Percentiles rank a stretch among this genome's conserved stretches.
Evolutionary conservation across 1,284 basidiomycete genomes (phyloP).

Genomic region (Rhodotorula sp.): DNA sequence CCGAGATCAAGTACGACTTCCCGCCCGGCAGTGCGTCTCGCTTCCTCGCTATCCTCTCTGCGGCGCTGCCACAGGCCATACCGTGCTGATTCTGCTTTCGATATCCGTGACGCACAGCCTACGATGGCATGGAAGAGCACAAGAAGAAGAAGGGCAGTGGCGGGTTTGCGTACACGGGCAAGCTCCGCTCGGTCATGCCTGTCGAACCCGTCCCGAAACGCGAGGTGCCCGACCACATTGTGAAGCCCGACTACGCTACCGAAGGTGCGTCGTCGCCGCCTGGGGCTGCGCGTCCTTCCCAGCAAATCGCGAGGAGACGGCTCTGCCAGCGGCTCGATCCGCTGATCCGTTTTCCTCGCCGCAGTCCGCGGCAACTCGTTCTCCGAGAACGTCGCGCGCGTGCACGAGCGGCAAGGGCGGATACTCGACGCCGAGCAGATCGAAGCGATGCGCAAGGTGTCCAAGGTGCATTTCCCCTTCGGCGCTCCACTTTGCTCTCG

Average conservation of each 20-base stretch:
- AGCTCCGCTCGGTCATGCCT: slow-evolving; percentile 71
- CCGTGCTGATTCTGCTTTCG: background rate
- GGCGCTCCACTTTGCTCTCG: background rate
- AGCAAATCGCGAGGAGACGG: too few species aligned
- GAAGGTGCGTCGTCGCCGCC: slow-evolving; percentile 61
- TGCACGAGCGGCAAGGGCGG: slow-evolving; percentile 4
- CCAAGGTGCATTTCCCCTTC: slow-evolving; percentile 60
- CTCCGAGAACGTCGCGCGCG: background rate
- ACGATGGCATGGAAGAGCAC: slow-evolving; percentile 14
- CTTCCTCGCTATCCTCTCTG: background rate
- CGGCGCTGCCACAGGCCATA: background rate
- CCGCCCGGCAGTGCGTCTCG: slow-evolving; percentile 28
- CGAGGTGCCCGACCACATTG: slow-evolving; percentile 69
- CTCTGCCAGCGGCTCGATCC: too few species aligned
- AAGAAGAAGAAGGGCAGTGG: background rate
- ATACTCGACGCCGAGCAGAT: slow-evolving; percentile 67
- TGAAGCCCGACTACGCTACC: slow-evolving; percentile 77
- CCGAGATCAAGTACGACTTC: slow-evolving; percentile 9
- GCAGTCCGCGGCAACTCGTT: slow-evolving; percentile 4
- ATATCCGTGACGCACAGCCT: background rate
- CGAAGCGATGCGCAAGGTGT: slow-evolving; percentile 74
- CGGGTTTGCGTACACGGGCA: slow-evolving; percentile 61
- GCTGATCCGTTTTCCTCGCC: too few species aligned
- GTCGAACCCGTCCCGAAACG: slow-evolving; percentile 63
- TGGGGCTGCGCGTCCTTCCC: too few species aligned